Conservation (phyloP, 2,329 filamentous ascomycete species). For the Aspergillus sp. region DNA sequence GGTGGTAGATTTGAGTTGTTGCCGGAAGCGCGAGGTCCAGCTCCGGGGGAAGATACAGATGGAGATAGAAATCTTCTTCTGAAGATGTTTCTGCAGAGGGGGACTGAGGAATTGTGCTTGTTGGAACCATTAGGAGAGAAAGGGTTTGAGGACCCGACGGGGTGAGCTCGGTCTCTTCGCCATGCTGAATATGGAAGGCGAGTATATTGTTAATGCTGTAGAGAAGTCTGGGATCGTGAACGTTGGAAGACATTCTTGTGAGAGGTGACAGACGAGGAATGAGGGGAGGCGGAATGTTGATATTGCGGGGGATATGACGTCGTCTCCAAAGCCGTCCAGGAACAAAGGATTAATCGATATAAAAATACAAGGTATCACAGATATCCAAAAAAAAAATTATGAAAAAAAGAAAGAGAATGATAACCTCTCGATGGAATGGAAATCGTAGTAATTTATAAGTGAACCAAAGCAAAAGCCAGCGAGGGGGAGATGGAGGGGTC, state of each 20-base stretch:
- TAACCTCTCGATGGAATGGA: no score
- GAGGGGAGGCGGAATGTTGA: background rate
- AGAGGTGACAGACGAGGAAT: background rate
- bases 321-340: background rate
- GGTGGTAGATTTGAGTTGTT: constrained; percentile 95
- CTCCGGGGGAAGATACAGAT: constrained; percentile 90
- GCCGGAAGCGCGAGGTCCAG: constrained; percentile 89
- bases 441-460: no score
- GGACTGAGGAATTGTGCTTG: constrained; percentile 60
- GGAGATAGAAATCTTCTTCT: constrained; percentile 93
- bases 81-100: constrained; percentile 54
- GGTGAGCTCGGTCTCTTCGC: constrained; percentile 76
- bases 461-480: no score
- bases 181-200: constrained; percentile 86
- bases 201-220: constrained; percentile 70
- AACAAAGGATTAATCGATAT: background rate
- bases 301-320: constrained; percentile 6
- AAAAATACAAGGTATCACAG: background rate
- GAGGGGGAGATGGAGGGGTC: no score
- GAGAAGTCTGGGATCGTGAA: constrained; percentile 34
- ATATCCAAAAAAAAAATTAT: constrained; percentile 1
- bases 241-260: constrained; percentile 21
- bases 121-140: constrained; percentile 93
- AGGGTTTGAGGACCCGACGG: constrained; percentile 84
- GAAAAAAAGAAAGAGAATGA: background rate